Conservation (phyloP, 805 yeast species). For the Kazachstania viticola region DNA sequence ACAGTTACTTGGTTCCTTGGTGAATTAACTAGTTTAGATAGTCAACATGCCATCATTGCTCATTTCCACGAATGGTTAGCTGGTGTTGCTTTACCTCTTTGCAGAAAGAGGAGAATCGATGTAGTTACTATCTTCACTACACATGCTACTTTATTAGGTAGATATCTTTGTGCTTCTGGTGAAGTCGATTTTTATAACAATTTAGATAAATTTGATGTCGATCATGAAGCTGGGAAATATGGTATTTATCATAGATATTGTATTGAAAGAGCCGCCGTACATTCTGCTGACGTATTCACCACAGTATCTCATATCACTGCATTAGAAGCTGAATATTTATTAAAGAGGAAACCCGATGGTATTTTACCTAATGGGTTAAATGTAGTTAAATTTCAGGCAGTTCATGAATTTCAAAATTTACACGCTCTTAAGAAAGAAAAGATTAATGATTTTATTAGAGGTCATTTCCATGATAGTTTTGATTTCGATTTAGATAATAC, state of each 20-base stretch:
- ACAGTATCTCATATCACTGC: constrained; percentile 98
- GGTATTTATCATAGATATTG: constrained; percentile 97
- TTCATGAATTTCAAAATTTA: constrained; percentile 93
- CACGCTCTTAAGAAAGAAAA: constrained; percentile 87
- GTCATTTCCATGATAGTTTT: constrained; percentile 94
- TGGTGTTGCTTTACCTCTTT: constrained; percentile 87
- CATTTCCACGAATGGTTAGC: constrained; percentile 99
- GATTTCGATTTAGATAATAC: constrained; percentile 93
- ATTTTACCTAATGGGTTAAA: constrained; percentile 94
- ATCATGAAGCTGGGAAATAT: constrained; percentile 94
- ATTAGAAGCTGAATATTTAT: constrained; percentile 80
- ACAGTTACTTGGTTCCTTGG: constrained; percentile 96
- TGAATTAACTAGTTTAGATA: constrained; percentile 72
- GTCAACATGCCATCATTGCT: constrained; percentile 78
- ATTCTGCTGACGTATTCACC: constrained; percentile 91
- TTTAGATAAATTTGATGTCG: constrained; percentile 81
- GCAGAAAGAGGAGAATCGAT: constrained; percentile 83
- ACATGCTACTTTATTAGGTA: constrained; percentile 90
- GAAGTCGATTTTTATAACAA: constrained; percentile 92
- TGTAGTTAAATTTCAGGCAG: constrained; percentile 92
- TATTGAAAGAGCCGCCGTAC: constrained; percentile 93
- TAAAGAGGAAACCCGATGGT: constrained; percentile 95
- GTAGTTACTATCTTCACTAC: constrained; percentile 94
- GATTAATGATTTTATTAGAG: constrained; percentile 88
- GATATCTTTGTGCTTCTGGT: constrained; percentile 95